phyloP scores from a whole-genome alignment of 768 basidiomycete genomes.

The Naganishia friedmannii region DNA sequence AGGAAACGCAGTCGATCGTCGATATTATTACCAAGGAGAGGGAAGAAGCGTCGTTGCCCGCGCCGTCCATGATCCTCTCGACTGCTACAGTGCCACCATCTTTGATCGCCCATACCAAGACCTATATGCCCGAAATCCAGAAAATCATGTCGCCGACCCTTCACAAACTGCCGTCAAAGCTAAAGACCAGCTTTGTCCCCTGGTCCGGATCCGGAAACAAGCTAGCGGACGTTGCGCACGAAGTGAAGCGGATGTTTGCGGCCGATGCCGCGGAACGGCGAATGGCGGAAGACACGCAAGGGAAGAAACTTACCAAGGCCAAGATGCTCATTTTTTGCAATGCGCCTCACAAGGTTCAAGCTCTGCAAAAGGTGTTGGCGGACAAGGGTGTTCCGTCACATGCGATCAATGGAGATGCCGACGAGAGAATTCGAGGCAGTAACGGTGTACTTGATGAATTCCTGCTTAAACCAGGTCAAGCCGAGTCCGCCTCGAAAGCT shows the following conservation, averaged over 20 bases:
- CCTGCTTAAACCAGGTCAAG: slow-evolving; percentile 51
- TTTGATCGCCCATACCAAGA: slow-evolving; percentile 39
- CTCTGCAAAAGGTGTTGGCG: slow-evolving; percentile 62
- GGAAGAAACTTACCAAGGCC: slow-evolving; percentile 52
- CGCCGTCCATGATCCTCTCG: slow-evolving; percentile 73
- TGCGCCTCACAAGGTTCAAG: slow-evolving; percentile 65
- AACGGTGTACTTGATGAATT: slow-evolving; percentile 78
- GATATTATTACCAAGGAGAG: slow-evolving; percentile 66
- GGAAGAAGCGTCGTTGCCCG: slow-evolving; percentile 51
- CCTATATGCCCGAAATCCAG: slow-evolving; percentile 32
- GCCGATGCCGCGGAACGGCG: slow-evolving; percentile 45
- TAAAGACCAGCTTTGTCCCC: slow-evolving; percentile 68
- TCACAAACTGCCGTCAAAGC: slow-evolving; percentile 69
- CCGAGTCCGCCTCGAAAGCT: background rate
- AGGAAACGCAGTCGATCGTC: slow-evolving; percentile 67
- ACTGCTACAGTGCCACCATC: slow-evolving; percentile 83
- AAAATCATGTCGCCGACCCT: slow-evolving; percentile 71
- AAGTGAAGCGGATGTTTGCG: slow-evolving; percentile 71
- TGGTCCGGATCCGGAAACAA: slow-evolving; percentile 75
- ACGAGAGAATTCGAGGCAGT: slow-evolving; percentile 63
- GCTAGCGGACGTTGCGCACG: slow-evolving; percentile 71
- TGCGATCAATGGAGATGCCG: slow-evolving; percentile 60
- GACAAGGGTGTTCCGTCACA: slow-evolving; percentile 64
- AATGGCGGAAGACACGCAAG: slow-evolving; percentile 8
- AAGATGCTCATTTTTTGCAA: slow-evolving; percentile 84